These are phyloP conservation scores for Penicillium canariense DNA, from an alignment of 495 filamentous ascomycete species.

Conservation along the genomic window DNA sequence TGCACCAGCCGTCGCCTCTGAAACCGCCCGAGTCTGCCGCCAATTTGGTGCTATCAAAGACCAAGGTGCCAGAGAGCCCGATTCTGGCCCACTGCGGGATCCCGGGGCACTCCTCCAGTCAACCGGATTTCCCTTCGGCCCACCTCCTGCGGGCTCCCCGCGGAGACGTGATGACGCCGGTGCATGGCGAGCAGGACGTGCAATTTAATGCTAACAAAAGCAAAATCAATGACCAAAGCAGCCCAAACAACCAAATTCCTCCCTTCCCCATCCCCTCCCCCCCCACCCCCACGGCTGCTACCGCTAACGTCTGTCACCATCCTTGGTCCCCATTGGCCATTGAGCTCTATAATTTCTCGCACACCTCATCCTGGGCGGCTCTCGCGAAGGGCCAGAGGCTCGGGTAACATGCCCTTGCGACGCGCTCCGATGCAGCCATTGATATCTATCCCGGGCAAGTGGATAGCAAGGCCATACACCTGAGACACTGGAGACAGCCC, in stretches of 20 bases:
- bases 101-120: not conserved
- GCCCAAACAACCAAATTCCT: not conserved
- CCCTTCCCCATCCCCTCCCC: too few species aligned
- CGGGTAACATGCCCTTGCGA: not conserved
- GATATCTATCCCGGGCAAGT: conserved; percentile 1
- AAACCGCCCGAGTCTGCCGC: conserved; percentile 2
- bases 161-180: not conserved
- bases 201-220: conserved; percentile 3
- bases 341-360: not conserved
- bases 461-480: conserved; percentile 2
- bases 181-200: not conserved
- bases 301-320: conserved; percentile 8
- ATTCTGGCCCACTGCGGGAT: not conserved
- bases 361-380: not conserved
- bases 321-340: conserved; percentile 6
- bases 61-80: not conserved
- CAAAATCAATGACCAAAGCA: not conserved
- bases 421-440: not conserved
- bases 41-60: not conserved
- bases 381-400: not conserved
- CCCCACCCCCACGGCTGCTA: too few species aligned
- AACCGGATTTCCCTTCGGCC: not conserved
- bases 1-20: not conserved
- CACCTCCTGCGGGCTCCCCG: not conserved
- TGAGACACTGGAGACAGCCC: too few species aligned